Percentiles rank a stretch among this genome's conserved stretches.
These are phyloP conservation scores for Striga asiatica DNA, from an alignment of 257 asterid genomes.

Conservation along the genomic window DNA sequence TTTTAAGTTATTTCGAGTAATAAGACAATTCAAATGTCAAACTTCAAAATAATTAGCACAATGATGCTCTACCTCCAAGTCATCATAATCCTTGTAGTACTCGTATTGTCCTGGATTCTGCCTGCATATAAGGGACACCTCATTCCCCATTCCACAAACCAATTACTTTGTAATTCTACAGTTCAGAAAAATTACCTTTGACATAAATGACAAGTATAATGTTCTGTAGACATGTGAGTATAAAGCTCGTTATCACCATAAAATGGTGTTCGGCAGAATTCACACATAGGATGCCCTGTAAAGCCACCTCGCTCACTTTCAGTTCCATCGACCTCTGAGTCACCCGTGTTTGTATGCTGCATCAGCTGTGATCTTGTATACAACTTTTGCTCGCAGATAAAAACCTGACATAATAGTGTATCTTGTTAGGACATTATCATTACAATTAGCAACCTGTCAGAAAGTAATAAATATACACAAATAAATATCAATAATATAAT, in stretches of 20 bases:
- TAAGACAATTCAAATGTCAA: not conserved
- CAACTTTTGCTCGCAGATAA: slow-evolving; percentile 91
- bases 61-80: slow-evolving; percentile 60
- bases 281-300: slow-evolving; percentile 86
- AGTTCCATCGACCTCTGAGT: slow-evolving; percentile 95
- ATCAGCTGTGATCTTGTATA: slow-evolving; percentile 75
- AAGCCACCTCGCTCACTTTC: slow-evolving; percentile 99
- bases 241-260: slow-evolving; percentile 91
- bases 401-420: slow-evolving; percentile 39
- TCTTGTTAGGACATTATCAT: slow-evolving; percentile 15
- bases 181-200: slow-evolving; percentile 46
- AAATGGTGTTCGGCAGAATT: slow-evolving; percentile 76
- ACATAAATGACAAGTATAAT: slow-evolving; percentile 90
- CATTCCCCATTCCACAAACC: not conserved
- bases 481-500: no score
- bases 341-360: slow-evolving; percentile 74
- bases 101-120: slow-evolving; percentile 92
- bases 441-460: no score
- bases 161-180: slow-evolving; percentile 2
- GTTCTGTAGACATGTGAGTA: slow-evolving; percentile 91
- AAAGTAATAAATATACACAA: no score
- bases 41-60: slow-evolving; percentile 4
- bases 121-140: slow-evolving; percentile 34
- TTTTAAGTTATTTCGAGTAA: slow-evolving; percentile 11
- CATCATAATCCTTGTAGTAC: slow-evolving; percentile 83